A percentile compares a stretch with the other conserved stretches of the same genome.
These are phyloP conservation scores for Osmanthus fragrans DNA, from an alignment of 257 asterid genomes.

Conservation along the genomic window DNA sequence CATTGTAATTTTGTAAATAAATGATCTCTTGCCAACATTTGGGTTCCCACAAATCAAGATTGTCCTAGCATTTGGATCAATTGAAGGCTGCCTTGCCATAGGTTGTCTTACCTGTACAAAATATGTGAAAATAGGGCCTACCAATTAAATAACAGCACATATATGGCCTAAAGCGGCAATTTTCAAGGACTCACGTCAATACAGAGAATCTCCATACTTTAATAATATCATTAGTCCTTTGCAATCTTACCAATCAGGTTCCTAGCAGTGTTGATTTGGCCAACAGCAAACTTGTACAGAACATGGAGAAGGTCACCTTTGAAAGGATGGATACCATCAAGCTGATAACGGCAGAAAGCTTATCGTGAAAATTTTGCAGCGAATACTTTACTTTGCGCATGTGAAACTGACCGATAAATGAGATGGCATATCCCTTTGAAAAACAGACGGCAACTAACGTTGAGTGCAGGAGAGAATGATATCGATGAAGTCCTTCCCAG, in stretches of 20 bases:
- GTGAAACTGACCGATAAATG: conserved; percentile 84
- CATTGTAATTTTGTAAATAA: conserved; percentile 82
- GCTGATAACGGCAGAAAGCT: conserved; percentile 78
- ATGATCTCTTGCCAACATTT: conserved; percentile 58
- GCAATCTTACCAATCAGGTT: conserved; percentile 72
- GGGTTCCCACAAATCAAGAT: conserved; percentile 91
- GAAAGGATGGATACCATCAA: conserved; percentile 87
- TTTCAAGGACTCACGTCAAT: no score
- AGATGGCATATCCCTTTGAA: conserved; percentile 93
- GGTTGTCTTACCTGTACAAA: conserved; percentile 91
- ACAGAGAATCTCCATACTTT: no score
- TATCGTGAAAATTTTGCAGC: conserved; percentile 72
- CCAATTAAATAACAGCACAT: conserved; percentile 81
- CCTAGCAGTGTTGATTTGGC: conserved; percentile 86
- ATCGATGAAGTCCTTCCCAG: conserved; percentile 87
- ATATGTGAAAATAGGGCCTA: conserved; percentile 87
- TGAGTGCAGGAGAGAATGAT: conserved; percentile 88
- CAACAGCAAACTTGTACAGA: conserved; percentile 92
- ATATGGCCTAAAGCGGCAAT: neutral
- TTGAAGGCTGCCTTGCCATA: conserved; percentile 86
- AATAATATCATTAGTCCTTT: no score
- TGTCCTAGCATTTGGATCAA: conserved; percentile 90
- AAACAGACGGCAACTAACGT: conserved; percentile 88
- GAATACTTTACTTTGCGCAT: conserved; percentile 92
- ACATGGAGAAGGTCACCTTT: conserved; percentile 89